phyloP scores from a whole-genome alignment of 176 grass and related monocot species.

The Leersia perrieri region DNA sequence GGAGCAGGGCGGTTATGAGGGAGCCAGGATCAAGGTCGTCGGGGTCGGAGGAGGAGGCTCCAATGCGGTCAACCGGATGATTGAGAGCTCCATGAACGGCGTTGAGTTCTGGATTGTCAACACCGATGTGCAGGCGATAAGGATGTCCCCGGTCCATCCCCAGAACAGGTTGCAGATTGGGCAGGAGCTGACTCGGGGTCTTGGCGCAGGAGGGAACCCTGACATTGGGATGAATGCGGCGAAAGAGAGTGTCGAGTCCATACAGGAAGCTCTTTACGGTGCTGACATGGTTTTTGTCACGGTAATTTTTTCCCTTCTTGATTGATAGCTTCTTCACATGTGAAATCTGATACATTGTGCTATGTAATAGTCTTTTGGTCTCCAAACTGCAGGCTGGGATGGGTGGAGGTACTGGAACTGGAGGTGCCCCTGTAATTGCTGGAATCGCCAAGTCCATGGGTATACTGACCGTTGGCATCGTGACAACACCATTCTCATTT shows the following conservation, averaged over 20 bases:
- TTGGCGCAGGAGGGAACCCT: constrained; percentile 82
- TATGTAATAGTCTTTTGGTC: neutral
- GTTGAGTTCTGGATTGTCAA: constrained; percentile 94
- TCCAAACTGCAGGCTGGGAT: constrained; percentile 72
- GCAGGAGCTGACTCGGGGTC: constrained; percentile 68
- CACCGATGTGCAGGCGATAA: constrained; percentile 84
- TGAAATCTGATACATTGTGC: neutral
- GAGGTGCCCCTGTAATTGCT: constrained; percentile 79
- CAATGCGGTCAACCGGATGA: constrained; percentile 89
- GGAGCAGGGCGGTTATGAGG: constrained; percentile 44
- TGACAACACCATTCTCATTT: constrained; percentile 85
- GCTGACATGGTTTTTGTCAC: constrained; percentile 94
- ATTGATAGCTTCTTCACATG: constrained; percentile 17
- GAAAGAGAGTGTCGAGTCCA: constrained; percentile 69
- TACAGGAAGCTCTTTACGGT: constrained; percentile 62
- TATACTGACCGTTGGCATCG: constrained; percentile 81
- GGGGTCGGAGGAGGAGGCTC: constrained; percentile 84
- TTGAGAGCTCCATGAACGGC: constrained; percentile 74
- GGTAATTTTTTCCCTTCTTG: constrained; percentile 37
- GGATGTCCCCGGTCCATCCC: constrained; percentile 67
- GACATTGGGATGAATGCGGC: constrained; percentile 92
- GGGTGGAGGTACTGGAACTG: constrained; percentile 91
- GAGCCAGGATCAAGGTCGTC: constrained; percentile 83
- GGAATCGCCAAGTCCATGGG: constrained; percentile 80
- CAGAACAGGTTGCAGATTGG: constrained; percentile 82